A percentile compares a stretch with the other conserved stretches of the same genome.
Evolutionary conservation across 2,329 filamentous ascomycete species (phyloP).

Genomic region (Thielaviopsis musarum): DNA sequence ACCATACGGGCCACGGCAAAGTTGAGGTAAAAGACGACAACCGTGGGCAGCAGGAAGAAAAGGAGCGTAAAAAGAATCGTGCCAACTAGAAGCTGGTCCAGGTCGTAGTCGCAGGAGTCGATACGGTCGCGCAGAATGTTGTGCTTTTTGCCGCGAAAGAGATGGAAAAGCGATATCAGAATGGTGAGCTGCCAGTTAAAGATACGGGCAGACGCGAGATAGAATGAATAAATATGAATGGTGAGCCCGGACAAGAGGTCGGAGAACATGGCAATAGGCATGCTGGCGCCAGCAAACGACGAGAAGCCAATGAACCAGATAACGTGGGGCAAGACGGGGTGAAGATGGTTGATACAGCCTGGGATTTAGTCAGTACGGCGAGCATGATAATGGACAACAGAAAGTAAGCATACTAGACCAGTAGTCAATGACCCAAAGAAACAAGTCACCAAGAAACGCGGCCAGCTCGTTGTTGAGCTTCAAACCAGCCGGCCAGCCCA

Average conservation of each 20-base stretch:
- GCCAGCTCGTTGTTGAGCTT: slow-evolving; percentile 92
- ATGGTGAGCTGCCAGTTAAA: slow-evolving; percentile 98
- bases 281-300: slow-evolving; percentile 86
- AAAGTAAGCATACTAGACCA: slow-evolving; percentile 55
- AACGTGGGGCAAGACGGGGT: slow-evolving; percentile 66
- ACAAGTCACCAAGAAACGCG: slow-evolving; percentile 84
- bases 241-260: slow-evolving; percentile 84
- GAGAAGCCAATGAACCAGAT: slow-evolving; percentile 90
- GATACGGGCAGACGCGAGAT: slow-evolving; percentile 88
- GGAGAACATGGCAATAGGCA: slow-evolving; percentile 91
- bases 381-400: not conserved
- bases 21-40: slow-evolving; percentile 91
- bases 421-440: slow-evolving; percentile 96
- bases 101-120: slow-evolving; percentile 95
- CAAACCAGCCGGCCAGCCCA: slow-evolving; percentile 85
- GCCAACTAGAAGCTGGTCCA: slow-evolving; percentile 88
- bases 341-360: slow-evolving; percentile 61
- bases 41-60: slow-evolving; percentile 86
- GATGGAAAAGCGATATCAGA: slow-evolving; percentile 90
- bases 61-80: slow-evolving; percentile 93
- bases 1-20: slow-evolving; percentile 89
- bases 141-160: slow-evolving; percentile 95
- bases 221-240: slow-evolving; percentile 94
- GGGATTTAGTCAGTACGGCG: not conserved
- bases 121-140: slow-evolving; percentile 95